Evolutionary conservation across 1,284 basidiomycete species (phyloP).

Genomic region (Puccinia hordei): DNA sequence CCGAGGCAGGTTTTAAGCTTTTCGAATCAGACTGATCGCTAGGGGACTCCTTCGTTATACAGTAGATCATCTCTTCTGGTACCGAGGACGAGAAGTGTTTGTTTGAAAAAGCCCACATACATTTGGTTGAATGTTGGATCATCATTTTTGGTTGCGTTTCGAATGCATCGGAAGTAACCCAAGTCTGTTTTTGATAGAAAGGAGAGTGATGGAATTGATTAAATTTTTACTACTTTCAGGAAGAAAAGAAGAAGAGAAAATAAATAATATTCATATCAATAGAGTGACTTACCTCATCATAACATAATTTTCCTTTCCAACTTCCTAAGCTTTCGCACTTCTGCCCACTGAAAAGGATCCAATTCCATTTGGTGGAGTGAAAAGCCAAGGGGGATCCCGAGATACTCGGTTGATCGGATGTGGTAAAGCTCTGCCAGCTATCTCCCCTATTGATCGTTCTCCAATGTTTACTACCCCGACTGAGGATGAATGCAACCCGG

Average conservation of each 20-base stretch:
- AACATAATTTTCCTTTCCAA: constrained; percentile 67
- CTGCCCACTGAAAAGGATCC: constrained; percentile 81
- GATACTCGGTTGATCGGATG: constrained; percentile 68
- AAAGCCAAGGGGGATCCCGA: constrained; percentile 73
- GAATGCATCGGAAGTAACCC: constrained; percentile 82
- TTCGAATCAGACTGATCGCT: constrained; percentile 36
- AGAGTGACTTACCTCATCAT: constrained; percentile 68
- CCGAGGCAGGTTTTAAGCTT: constrained; percentile 55
- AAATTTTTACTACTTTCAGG: background rate
- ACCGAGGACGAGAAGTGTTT: constrained; percentile 75
- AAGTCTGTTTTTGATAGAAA: constrained; percentile 69
- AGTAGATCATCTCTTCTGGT: constrained; percentile 74
- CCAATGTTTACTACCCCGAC: constrained; percentile 72
- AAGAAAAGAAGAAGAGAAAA: background rate
- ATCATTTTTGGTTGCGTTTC: constrained; percentile 66
- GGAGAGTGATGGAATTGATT: too few species aligned
- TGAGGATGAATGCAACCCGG: constrained; percentile 77
- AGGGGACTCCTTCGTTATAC: constrained; percentile 72
- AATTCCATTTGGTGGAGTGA: constrained; percentile 66
- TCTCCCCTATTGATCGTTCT: constrained; percentile 80
- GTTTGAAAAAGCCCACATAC: constrained; percentile 82
- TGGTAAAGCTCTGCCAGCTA: constrained; percentile 77
- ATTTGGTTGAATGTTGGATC: constrained; percentile 71
- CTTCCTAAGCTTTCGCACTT: constrained; percentile 69
- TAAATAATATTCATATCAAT: too few species aligned